Conservation (phyloP, 768 basidiomycete species). For the Tylopilus intermedius region DNA sequence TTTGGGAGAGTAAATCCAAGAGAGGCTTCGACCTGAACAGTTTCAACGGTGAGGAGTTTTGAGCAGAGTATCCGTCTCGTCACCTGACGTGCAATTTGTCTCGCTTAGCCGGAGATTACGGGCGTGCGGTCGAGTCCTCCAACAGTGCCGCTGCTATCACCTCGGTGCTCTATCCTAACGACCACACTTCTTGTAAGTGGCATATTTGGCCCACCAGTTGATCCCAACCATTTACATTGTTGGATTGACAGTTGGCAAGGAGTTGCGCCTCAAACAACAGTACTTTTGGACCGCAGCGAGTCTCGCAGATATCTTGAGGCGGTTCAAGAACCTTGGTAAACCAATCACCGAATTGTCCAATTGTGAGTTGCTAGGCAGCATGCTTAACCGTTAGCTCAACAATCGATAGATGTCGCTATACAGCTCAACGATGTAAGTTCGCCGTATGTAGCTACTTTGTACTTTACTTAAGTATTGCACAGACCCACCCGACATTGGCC, state of each 20-base stretch:
- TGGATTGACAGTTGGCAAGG: constrained; percentile 62
- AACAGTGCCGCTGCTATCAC: constrained; percentile 93
- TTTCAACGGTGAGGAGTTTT: constrained; percentile 69
- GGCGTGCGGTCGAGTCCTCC: constrained; percentile 79
- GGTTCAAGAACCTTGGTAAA: constrained; percentile 87
- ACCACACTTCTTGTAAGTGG: constrained; percentile 64
- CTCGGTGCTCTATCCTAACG: constrained; percentile 93
- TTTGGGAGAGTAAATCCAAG: constrained; percentile 84
- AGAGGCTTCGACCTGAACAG: constrained; percentile 90
- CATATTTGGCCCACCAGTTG: background rate
- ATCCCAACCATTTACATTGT: constrained; percentile 1
- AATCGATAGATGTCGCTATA: constrained; percentile 67
- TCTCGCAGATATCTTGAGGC: constrained; percentile 82
- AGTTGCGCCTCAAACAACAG: constrained; percentile 90
- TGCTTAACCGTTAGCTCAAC: constrained; percentile 4
- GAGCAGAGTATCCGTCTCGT: background rate
- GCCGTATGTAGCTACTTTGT: background rate
- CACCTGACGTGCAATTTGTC: constrained; percentile 1
- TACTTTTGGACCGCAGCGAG: constrained; percentile 93
- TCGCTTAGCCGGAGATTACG: constrained; percentile 80
- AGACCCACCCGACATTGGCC: constrained; percentile 94
- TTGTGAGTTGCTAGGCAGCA: constrained; percentile 40
- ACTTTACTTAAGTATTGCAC: constrained; percentile 4
- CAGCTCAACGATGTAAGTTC: constrained; percentile 84
- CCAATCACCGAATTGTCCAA: constrained; percentile 79